Evolutionary conservation across 192 early-diverging fungal genomes (phyloP), one percentile per base, ranked within the genome.

Genomic region (Chytriomyces hyalinus): DNA sequence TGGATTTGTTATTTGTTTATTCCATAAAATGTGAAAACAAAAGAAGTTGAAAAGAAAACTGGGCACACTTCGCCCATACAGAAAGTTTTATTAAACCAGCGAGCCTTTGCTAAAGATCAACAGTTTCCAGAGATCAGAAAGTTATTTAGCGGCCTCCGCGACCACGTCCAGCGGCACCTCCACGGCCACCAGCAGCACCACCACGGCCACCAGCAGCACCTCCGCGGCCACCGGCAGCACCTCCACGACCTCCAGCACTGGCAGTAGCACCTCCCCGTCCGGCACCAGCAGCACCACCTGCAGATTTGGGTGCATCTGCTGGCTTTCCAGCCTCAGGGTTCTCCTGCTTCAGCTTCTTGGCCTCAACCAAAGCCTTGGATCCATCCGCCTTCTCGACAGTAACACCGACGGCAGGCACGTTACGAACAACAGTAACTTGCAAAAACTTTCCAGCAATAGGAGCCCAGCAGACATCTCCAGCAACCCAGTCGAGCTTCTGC

Each of bases 381-480:
- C 76, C 76, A 64, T 17, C 47, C 3, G 67, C 10, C 20, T 61
- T 24, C 76, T 71, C 67, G 47, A 78, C 67, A 70, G 76, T 78
- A 43, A 78, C 76, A 48, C 76, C 76, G 24, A 78, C 70, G 60
- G 76, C 76, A 13, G 66, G 49, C 10, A 78, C 76, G 49, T 78
- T 70, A 49, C 76, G 57, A 9, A 78, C 76, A 26, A 70, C 76
- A 46, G 47, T 50, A 24, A 49, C 76, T 28, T 78, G 43, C 17
- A 78, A 49, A 49, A 24, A 78, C 70, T 78, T 78, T 26, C 61
- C 60, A 2, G 24, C 62, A 20, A 78, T 60, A 11, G 76, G 76
- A 28, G 76, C 76, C 76, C 76, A 78, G 45, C 75, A 76, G 6
- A n/a, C 45, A 44, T 76, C 75, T 44, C 75, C 75, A 6, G 75